Evolutionary conservation across 768 basidiomycete genomes (phyloP).

Genomic region (Gyrodon lividus): DNA sequence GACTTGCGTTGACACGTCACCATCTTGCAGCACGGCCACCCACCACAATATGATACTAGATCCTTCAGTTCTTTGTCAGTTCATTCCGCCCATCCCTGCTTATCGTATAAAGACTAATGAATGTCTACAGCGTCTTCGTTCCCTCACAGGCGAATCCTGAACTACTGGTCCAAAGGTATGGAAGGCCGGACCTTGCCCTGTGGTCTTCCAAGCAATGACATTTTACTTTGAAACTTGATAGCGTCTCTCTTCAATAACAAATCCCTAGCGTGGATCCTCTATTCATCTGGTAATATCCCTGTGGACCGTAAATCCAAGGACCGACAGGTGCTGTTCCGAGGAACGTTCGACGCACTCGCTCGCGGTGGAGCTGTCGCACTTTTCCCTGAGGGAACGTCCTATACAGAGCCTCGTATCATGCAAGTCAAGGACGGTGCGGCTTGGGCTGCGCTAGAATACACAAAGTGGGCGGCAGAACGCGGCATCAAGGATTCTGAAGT

Average conservation of each 20-base stretch:
- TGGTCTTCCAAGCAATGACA: constrained; percentile 9
- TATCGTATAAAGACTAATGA: constrained; percentile 16
- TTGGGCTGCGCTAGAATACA: constrained; percentile 93
- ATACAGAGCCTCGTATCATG: constrained; percentile 92
- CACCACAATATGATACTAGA: constrained; percentile 98
- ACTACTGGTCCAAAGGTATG: constrained; percentile 93
- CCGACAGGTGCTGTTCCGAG: constrained; percentile 81
- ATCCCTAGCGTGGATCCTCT: constrained; percentile 66
- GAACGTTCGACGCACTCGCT: constrained; percentile 83
- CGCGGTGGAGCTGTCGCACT: constrained; percentile 84
- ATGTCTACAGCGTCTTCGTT: constrained; percentile 66
- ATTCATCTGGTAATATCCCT: constrained; percentile 94
- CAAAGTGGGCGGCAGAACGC: constrained; percentile 68
- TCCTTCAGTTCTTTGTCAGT: constrained; percentile 77
- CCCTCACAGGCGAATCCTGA: constrained; percentile 76
- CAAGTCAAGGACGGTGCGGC: constrained; percentile 92
- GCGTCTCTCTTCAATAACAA: constrained; percentile 83
- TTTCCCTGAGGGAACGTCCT: constrained; percentile 92
- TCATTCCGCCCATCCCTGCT: constrained; percentile 11
- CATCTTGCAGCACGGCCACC: constrained; percentile 61
- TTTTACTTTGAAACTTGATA: constrained; percentile 28
- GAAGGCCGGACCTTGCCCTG: constrained; percentile 11
- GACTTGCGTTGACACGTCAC: constrained; percentile 13
- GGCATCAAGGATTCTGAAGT: constrained; percentile 46
- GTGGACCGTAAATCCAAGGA: constrained; percentile 95